Conservation (phyloP, 768 basidiomycete species). For the Asterophora parasitica region DNA sequence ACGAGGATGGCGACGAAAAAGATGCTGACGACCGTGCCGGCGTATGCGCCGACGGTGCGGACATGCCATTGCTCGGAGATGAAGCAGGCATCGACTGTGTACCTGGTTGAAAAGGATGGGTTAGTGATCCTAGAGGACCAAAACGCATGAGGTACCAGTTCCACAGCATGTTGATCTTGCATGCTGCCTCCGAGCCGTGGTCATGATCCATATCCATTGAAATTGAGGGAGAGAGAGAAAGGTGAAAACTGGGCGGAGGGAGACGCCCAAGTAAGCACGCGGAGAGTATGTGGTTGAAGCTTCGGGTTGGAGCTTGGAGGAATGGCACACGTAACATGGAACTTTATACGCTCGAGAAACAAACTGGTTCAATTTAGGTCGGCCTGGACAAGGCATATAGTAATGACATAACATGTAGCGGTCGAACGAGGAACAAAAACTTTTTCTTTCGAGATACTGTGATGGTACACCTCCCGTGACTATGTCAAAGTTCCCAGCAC, state of each 20-base stretch:
- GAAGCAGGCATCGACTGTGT: conserved; percentile 2
- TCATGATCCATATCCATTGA: neutral
- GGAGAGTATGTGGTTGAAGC: too few species aligned
- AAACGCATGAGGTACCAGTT: neutral
- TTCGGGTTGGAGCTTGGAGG: too few species aligned
- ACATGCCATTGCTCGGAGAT: conserved; percentile 1
- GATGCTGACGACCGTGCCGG: neutral
- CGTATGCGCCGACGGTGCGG: conserved; percentile 1
- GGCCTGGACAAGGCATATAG: too few species aligned
- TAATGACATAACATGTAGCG: too few species aligned
- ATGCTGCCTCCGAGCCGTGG: neutral
- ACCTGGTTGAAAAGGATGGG: neutral
- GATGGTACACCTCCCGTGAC: too few species aligned
- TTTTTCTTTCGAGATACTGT: too few species aligned
- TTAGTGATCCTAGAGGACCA: neutral
- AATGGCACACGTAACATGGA: too few species aligned
- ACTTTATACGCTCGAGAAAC: too few species aligned
- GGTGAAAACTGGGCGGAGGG: neutral
- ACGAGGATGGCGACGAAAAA: neutral
- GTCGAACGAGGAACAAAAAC: too few species aligned
- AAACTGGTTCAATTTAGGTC: too few species aligned
- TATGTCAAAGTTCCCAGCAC: too few species aligned
- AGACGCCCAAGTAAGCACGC: too few species aligned
- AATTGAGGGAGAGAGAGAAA: neutral
- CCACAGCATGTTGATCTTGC: conserved; percentile 5